Percentiles rank a stretch among this genome's conserved stretches.
phyloP scores from a whole-genome alignment of 2,329 filamentous ascomycete genomes.

The Scolecobasidium constrictum region DNA sequence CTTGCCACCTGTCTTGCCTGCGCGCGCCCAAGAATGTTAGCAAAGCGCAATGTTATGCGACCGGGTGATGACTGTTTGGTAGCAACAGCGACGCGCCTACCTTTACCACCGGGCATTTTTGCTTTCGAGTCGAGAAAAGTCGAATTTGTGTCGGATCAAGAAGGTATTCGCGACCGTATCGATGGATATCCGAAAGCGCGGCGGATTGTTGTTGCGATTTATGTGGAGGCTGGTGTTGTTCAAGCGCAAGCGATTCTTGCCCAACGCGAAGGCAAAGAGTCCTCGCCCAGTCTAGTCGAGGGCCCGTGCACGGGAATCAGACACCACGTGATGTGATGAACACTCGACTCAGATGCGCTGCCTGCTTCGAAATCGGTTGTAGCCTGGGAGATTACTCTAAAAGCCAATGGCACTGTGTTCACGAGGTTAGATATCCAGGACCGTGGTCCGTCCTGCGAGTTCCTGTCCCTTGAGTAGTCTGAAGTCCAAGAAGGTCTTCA shows the following conservation, averaged over 20 bases:
- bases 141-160: background rate
- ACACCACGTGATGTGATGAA: background rate
- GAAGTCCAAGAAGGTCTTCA: too few species aligned
- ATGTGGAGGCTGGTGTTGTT: background rate
- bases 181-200: background rate
- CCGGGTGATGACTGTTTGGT: slow-evolving; percentile 11
- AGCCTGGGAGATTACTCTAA: too few species aligned
- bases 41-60: slow-evolving; percentile 11
- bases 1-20: slow-evolving; percentile 65
- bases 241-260: background rate
- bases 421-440: too few species aligned
- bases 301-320: too few species aligned
- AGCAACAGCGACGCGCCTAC: slow-evolving; percentile 47
- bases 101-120: slow-evolving; percentile 77
- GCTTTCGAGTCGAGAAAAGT: slow-evolving; percentile 5
- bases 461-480: too few species aligned
- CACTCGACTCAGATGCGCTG: background rate
- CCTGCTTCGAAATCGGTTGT: too few species aligned
- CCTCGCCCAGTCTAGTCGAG: background rate
- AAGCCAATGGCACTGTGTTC: too few species aligned
- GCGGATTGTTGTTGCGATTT: background rate
- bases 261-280: background rate
- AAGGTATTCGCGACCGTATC: slow-evolving; percentile 5
- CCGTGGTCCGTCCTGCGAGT: too few species aligned
- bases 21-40: slow-evolving; percentile 17